phyloP scores from a whole-genome alignment of 768 basidiomycete genomes.

The Suillus sp. region DNA sequence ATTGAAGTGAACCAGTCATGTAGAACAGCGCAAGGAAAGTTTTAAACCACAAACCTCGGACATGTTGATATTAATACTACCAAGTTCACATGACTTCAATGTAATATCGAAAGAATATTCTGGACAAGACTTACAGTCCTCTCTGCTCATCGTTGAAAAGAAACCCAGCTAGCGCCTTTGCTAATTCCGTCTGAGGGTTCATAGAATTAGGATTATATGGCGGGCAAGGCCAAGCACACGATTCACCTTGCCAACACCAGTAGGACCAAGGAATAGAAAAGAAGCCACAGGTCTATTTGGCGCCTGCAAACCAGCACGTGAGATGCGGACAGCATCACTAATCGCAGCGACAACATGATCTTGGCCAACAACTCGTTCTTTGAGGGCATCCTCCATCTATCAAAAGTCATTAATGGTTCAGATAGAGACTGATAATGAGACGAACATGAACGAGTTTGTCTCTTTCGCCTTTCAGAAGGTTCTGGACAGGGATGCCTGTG shows the following conservation, averaged over 20 bases:
- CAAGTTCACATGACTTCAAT: constrained; percentile 4
- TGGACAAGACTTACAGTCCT: constrained; percentile 62
- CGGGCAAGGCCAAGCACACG: background rate
- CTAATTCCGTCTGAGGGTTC: constrained; percentile 71
- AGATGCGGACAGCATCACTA: constrained; percentile 90
- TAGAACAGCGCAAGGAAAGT: background rate
- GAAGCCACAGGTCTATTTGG: constrained; percentile 90
- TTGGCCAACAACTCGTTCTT: constrained; percentile 83
- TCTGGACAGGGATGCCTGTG: constrained; percentile 91
- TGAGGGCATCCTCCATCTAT: constrained; percentile 86
- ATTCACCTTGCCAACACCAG: constrained; percentile 79
- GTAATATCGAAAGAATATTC: background rate
- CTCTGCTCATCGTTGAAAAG: constrained; percentile 88
- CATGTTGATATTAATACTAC: constrained; percentile 91
- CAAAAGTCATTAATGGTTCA: constrained; percentile 4
- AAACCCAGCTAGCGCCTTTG: constrained; percentile 86
- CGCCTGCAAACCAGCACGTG: constrained; percentile 86
- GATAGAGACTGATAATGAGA: constrained; percentile 19
- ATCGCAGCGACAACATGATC: constrained; percentile 85
- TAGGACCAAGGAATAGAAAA: constrained; percentile 89
- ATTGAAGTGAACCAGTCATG: background rate
- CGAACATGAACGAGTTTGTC: constrained; percentile 87
- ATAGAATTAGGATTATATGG: constrained; percentile 10
- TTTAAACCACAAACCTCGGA: constrained; percentile 55
- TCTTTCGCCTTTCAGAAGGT: constrained; percentile 83